These are phyloP conservation scores for Dacryopinax primogenitus DNA, from an alignment of 768 basidiomycete species.

Conservation along the genomic window DNA sequence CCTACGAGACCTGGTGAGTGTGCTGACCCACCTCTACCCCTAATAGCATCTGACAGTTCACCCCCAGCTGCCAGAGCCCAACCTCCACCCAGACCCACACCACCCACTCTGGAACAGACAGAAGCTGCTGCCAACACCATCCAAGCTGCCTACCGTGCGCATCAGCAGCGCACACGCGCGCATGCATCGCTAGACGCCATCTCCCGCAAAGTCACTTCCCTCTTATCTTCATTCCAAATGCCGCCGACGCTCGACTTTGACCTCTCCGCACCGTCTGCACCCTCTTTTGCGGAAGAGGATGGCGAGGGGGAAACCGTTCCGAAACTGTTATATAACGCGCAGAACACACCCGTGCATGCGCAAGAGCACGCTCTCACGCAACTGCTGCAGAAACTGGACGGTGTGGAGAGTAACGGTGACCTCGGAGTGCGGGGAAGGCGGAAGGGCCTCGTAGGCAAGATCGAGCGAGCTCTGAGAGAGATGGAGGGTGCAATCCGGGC, in stretches of 20 bases:
- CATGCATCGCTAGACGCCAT: conserved; percentile 16
- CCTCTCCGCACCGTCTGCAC: background rate
- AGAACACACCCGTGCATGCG: conserved; percentile 47
- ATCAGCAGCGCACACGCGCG: background rate
- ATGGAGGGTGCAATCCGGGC: conserved; percentile 32
- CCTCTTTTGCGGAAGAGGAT: background rate
- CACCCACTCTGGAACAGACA: background rate
- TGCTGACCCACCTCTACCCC: background rate
- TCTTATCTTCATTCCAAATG: conserved; percentile 36
- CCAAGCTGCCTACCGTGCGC: background rate
- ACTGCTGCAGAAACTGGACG: conserved; percentile 54
- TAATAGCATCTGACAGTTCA: background rate
- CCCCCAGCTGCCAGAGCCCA: background rate
- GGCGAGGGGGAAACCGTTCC: conserved; percentile 12
- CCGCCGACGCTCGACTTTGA: conserved; percentile 38
- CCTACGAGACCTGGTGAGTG: background rate
- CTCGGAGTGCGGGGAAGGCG: conserved; percentile 39
- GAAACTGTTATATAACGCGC: conserved; percentile 48
- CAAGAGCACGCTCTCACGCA: conserved; percentile 52
- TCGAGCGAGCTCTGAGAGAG: conserved; percentile 48
- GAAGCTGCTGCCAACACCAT: background rate
- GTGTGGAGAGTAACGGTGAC: conserved; percentile 54
- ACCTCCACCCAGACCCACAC: background rate
- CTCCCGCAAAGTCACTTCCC: conserved; percentile 33
- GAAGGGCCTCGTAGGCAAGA: conserved; percentile 39